phyloP scores from a whole-genome alignment of 352 stramenopile species.

The Phytophthora parvispora region DNA sequence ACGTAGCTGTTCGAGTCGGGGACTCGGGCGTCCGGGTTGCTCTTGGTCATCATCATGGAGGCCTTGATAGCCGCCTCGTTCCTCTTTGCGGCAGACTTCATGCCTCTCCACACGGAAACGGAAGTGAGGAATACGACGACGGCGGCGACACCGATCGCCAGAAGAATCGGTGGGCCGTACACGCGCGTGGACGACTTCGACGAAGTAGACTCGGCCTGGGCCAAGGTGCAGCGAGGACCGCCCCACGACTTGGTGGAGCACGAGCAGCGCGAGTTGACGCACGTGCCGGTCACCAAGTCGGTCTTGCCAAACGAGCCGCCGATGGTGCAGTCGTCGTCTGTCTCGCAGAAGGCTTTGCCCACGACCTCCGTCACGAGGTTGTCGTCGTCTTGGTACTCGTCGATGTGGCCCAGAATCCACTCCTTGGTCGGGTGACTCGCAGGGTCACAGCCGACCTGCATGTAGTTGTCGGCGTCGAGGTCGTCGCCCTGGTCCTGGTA shows the following conservation, averaged over 20 bases:
- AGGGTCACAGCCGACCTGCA: slow-evolving; percentile 55
- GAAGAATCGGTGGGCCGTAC: slow-evolving; percentile 42
- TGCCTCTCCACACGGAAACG: slow-evolving; percentile 34
- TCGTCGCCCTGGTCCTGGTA: slow-evolving; percentile 76
- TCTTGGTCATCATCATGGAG: slow-evolving; percentile 28
- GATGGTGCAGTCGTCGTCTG: slow-evolving; percentile 54
- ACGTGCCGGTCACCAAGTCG: slow-evolving; percentile 47
- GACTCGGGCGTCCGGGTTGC: slow-evolving; percentile 3
- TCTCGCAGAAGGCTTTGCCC: slow-evolving; percentile 51
- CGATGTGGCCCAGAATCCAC: slow-evolving; percentile 52
- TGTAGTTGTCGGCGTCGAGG: slow-evolving; percentile 35
- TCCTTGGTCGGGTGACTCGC: slow-evolving; percentile 46
- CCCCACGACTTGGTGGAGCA: slow-evolving; percentile 58
- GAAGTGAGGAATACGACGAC: slow-evolving; percentile 34
- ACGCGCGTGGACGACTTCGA: slow-evolving; percentile 31
- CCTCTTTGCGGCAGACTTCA: slow-evolving; percentile 26
- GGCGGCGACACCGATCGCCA: slow-evolving; percentile 31
- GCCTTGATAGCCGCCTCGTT: slow-evolving; percentile 29
- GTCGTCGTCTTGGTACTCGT: slow-evolving; percentile 56
- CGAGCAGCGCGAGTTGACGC: slow-evolving; percentile 50
- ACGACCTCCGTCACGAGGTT: slow-evolving; percentile 45
- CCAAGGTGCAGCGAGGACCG: slow-evolving; percentile 64
- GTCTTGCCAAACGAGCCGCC: slow-evolving; percentile 36
- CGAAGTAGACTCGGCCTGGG: slow-evolving; percentile 26
- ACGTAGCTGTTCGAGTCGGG: slow-evolving; percentile 6